These are phyloP conservation scores for Ustilago curta DNA, from an alignment of 1,284 basidiomycete genomes.

Conservation along the genomic window DNA sequence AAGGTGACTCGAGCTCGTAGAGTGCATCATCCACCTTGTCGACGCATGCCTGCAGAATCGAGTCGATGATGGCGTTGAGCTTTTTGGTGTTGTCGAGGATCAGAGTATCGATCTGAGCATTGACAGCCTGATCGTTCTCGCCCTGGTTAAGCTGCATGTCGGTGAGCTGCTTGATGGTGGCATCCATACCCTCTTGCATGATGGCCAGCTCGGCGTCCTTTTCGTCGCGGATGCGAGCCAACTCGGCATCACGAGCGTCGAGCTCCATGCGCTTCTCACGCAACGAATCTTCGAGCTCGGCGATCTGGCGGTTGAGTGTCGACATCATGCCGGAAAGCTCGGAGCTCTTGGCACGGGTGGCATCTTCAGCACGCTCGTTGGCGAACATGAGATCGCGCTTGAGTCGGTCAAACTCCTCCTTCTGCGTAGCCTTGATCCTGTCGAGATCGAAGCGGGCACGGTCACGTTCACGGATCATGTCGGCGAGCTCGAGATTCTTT, in stretches of 20 bases:
- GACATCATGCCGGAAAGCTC: slow-evolving; percentile 88
- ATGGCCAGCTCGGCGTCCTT: slow-evolving; percentile 97
- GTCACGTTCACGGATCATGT: slow-evolving; percentile 98
- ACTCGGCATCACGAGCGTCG: slow-evolving; percentile 79
- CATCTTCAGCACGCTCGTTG: slow-evolving; percentile 97
- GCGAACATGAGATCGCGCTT: slow-evolving; percentile 94
- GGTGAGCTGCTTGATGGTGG: slow-evolving; percentile 87
- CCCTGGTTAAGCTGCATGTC: slow-evolving; percentile 89
- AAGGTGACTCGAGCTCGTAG: slow-evolving; percentile 95
- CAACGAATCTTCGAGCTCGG: slow-evolving; percentile 92
- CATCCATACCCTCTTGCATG: slow-evolving; percentile 95
- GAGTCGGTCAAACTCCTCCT: slow-evolving; percentile 92
- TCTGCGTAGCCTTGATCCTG: slow-evolving; percentile 87
- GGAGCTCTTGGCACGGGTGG: slow-evolving; percentile 87
- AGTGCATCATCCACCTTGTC: slow-evolving; percentile 97
- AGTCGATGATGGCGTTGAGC: slow-evolving; percentile 98
- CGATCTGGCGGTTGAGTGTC: slow-evolving; percentile 96
- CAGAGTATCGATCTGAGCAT: slow-evolving; percentile 94
- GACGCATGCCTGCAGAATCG: slow-evolving; percentile 92
- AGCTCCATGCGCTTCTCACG: slow-evolving; percentile 79
- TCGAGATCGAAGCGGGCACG: slow-evolving; percentile 97
- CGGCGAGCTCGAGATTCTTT: slow-evolving; percentile 97
- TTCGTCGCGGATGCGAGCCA: slow-evolving; percentile 87
- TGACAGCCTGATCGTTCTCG: slow-evolving; percentile 86
- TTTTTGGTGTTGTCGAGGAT: slow-evolving; percentile 98